Evolutionary conservation across 2,329 filamentous ascomycete genomes (phyloP).

Genomic region (Calonectria ilicicola): DNA sequence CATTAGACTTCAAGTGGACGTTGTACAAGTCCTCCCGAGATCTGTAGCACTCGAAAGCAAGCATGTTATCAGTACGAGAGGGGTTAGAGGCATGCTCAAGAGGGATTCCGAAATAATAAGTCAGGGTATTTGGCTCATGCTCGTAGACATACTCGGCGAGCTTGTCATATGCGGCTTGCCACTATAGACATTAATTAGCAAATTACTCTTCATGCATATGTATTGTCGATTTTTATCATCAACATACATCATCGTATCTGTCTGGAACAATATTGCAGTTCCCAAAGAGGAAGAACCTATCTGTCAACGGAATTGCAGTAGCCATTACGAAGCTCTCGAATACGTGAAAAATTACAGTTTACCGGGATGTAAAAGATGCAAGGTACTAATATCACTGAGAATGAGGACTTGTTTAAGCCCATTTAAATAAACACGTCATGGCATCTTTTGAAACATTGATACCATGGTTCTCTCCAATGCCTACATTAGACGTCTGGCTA

Average conservation of each 20-base stretch:
- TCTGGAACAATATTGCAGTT: slow-evolving; percentile 53
- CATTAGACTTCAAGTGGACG: slow-evolving; percentile 35
- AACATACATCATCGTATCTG: slow-evolving; percentile 47
- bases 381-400: neutral
- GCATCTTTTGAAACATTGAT: neutral
- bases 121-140: slow-evolving; percentile 50
- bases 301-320: slow-evolving; percentile 20
- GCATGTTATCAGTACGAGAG: slow-evolving; percentile 38
- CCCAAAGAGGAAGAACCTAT: slow-evolving; percentile 36
- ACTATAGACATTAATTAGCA: slow-evolving; percentile 38
- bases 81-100: slow-evolving; percentile 35
- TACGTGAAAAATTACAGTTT: neutral
- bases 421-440: neutral
- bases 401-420: neutral
- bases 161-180: slow-evolving; percentile 54
- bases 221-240: neutral
- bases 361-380: neutral
- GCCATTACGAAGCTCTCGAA: neutral
- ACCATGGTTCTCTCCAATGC: neutral
- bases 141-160: slow-evolving; percentile 50
- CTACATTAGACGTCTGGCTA: neutral
- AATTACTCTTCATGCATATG: neutral
- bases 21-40: slow-evolving; percentile 36
- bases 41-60: slow-evolving; percentile 39
- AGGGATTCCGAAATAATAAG: slow-evolving; percentile 58